Percentiles rank a stretch among this genome's conserved stretches.
These are phyloP conservation scores for Hanseniaspora singularis DNA, from an alignment of 805 yeast genomes.

Conservation along the genomic window DNA sequence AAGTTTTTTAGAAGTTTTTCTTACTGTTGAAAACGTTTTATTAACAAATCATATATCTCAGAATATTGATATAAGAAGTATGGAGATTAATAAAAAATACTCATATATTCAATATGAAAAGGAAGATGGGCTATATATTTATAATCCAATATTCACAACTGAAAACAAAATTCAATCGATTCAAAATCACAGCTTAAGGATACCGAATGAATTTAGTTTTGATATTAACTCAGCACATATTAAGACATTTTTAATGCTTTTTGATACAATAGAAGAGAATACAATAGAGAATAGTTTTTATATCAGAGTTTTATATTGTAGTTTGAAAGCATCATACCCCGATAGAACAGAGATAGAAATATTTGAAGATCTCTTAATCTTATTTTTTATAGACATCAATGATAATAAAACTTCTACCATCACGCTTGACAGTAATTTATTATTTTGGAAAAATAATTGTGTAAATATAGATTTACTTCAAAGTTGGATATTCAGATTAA, in stretches of 20 bases:
- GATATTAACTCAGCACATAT: not conserved
- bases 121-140: too few species aligned
- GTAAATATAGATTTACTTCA: not conserved
- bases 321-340: not conserved
- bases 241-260: not conserved
- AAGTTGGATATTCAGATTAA: not conserved
- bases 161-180: too few species aligned
- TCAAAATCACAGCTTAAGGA: too few species aligned
- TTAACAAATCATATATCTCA: too few species aligned
- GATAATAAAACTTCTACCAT: too few species aligned
- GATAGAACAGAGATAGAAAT: not conserved
- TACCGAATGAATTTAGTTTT: not conserved
- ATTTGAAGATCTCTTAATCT: not conserved
- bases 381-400: not conserved
- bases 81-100: too few species aligned
- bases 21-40: too few species aligned
- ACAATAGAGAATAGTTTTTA: not conserved
- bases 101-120: too few species aligned
- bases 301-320: not conserved
- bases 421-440: not conserved
- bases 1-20: too few species aligned
- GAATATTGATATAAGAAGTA: too few species aligned
- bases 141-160: too few species aligned
- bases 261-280: not conserved
- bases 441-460: not conserved